Evolutionary conservation across 1,284 basidiomycete genomes (phyloP), one percentile per base, ranked within the genome.

Genomic region (Trichosporon coremiiforme): DNA sequence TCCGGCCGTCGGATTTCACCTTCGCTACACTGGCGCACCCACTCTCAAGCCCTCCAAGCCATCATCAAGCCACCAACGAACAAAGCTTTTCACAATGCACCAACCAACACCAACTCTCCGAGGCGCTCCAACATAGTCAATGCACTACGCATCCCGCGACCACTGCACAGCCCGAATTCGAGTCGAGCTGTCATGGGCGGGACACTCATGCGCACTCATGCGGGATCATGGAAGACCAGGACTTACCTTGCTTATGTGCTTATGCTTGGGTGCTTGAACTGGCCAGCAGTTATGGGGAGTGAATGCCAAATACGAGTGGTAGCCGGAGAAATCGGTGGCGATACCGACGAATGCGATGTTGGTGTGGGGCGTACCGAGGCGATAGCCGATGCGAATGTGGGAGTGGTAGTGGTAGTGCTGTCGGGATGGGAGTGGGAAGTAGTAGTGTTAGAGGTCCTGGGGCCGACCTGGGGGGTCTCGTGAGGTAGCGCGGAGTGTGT

Each of bases 21-120:
- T 62, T 35, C 29, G 22, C n/a, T 20, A 53, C 31, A 35, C 29
- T 62, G 57, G 57, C 57, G 29, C 29, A 33, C 57, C 9, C 57
- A 60, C 55, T 29, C 55, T 60, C 55, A 33, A 62, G 31, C 57
- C 57, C 57, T 22, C 57, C 57, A 62, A 62, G 57, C 57, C 57
- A 62, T 62, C 57, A 62, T 35, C 31, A 62, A 62, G 57, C 57
- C 57, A 62, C 57, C 57, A 25, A 60, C 33, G 57, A 62, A 62
- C 57, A 62, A 62, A 62, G 57, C 57, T 62, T 57, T 62, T 62
- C 57, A 62, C 57, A 35, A 62, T 62, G 31, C 57, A 35, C 50
- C 22, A 53, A 35, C 50, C 22, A 53, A 20, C 50, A 12, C n/a
- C 50, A 12, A 53, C 47, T 4, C 47, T 50, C n/a, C 47, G n/a